phyloP scores from a whole-genome alignment of 352 stramenopile genomes.

The Phytophthora foliorum region DNA sequence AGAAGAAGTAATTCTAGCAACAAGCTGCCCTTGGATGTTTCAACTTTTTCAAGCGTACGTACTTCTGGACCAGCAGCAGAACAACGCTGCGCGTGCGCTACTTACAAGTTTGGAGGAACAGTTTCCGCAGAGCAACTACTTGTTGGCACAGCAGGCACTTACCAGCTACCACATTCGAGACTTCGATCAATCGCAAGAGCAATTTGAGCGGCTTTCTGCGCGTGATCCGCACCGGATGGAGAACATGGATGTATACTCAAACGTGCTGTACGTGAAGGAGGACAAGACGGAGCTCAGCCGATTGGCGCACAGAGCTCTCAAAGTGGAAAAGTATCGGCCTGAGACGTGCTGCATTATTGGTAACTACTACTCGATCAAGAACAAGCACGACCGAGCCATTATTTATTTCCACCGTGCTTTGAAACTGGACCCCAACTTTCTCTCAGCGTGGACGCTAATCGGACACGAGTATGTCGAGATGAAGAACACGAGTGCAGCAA shows the following conservation, averaged over 20 bases:
- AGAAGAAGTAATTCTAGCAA: slow-evolving; percentile 62
- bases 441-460: slow-evolving; percentile 98
- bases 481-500: slow-evolving; percentile 97
- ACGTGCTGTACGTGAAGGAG: slow-evolving; percentile 90
- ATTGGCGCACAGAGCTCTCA: slow-evolving; percentile 92
- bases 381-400: slow-evolving; percentile 97
- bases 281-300: slow-evolving; percentile 89
- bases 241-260: slow-evolving; percentile 89
- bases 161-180: slow-evolving; percentile 87
- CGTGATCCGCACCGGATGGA: slow-evolving; percentile 83
- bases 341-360: slow-evolving; percentile 99
- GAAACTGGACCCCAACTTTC: slow-evolving; percentile 95
- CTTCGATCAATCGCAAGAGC: slow-evolving; percentile 82
- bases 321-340: slow-evolving; percentile 97
- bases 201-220: slow-evolving; percentile 72
- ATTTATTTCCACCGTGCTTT: slow-evolving; percentile 97
- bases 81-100: slow-evolving; percentile 66
- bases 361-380: slow-evolving; percentile 92
- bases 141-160: slow-evolving; percentile 80
- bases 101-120: slow-evolving; percentile 57
- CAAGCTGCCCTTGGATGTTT: slow-evolving; percentile 80
- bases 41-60: slow-evolving; percentile 88
- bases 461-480: slow-evolving; percentile 99
- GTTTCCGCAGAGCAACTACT: slow-evolving; percentile 79
- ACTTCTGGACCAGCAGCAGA: slow-evolving; percentile 83